These are phyloP conservation scores for Talaromyces adpressus DNA, from an alignment of 495 filamentous ascomycete genomes.

Conservation along the genomic window DNA sequence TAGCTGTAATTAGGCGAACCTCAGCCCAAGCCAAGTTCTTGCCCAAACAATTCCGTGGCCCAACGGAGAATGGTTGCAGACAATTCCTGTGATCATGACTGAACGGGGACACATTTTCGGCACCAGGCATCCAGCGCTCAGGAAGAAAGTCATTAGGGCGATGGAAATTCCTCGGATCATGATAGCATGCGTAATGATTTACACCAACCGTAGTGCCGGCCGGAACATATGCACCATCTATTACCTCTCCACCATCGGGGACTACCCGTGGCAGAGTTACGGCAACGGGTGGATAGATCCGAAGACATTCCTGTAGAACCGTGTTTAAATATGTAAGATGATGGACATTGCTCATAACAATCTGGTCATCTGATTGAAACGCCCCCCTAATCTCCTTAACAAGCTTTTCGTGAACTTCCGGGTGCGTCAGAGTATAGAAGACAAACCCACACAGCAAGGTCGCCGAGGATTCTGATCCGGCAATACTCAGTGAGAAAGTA, in stretches of 20 bases:
- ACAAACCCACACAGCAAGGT: not conserved
- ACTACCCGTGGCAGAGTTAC: not conserved
- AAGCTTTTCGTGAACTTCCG: not conserved
- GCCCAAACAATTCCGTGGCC: not conserved
- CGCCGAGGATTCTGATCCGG: not conserved
- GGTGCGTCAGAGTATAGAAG: not conserved
- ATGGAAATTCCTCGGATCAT: not conserved
- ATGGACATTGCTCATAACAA: not conserved
- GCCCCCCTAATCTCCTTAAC: not conserved
- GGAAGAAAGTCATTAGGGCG: not conserved
- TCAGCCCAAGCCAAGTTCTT: not conserved
- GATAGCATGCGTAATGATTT: not conserved
- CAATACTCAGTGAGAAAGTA: not conserved
- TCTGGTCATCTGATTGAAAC: not conserved
- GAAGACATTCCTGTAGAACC: not conserved
- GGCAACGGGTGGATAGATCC: not conserved
- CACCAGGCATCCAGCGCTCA: not conserved
- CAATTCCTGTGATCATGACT: not conserved
- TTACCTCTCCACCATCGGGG: not conserved
- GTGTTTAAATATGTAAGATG: not conserved
- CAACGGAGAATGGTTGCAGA: not conserved
- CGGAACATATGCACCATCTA: not conserved
- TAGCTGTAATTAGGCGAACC: not conserved
- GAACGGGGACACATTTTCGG: not conserved
- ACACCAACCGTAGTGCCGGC: not conserved